A percentile compares a stretch with the other conserved stretches of the same genome.
Conservation (phyloP, 192 early-diverging fungal species). For the Radiomyces spectabilis region DNA sequence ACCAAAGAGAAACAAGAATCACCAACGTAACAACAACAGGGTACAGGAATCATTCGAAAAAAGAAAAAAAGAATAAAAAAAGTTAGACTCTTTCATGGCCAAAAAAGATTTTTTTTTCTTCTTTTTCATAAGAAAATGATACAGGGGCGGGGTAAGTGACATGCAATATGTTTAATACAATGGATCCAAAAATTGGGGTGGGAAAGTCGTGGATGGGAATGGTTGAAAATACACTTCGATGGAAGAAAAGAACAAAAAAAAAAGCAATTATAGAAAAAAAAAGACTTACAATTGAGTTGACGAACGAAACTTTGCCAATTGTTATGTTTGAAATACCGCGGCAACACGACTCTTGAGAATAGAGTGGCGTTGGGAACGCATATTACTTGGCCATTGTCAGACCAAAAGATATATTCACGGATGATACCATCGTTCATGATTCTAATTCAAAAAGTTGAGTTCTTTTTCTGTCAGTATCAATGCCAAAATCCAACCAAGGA, state of each 20-base stretch:
- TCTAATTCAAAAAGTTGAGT: too few relatives aligned
- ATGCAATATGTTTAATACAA: too few relatives aligned
- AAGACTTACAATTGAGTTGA: slow-evolving; percentile 11
- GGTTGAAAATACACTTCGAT: background rate
- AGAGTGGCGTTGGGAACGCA: slow-evolving; percentile 8
- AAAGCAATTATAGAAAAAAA: background rate
- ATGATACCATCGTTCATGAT: slow-evolving; percentile 11
- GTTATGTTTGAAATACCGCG: slow-evolving; percentile 16
- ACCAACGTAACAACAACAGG: too few relatives aligned
- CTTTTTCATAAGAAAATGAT: too few relatives aligned
- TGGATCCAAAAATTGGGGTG: too few relatives aligned
- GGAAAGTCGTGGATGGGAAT: too few relatives aligned
- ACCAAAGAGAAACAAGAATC: too few relatives aligned
- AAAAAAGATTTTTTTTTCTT: too few relatives aligned
- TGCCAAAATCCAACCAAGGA: too few relatives aligned
- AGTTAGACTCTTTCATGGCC: too few relatives aligned
- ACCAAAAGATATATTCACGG: slow-evolving; percentile 8
- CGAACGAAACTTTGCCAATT: slow-evolving; percentile 21
- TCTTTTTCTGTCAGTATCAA: too few relatives aligned
- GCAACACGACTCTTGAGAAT: slow-evolving; percentile 9
- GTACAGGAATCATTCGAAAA: background rate
- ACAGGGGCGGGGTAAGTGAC: too few relatives aligned
- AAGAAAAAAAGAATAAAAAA: background rate
- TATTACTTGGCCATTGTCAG: slow-evolving; percentile 11
- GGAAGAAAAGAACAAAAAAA: background rate